phyloP scores from a whole-genome alignment of 768 basidiomycete species.

The Neoboletus magnificus region DNA sequence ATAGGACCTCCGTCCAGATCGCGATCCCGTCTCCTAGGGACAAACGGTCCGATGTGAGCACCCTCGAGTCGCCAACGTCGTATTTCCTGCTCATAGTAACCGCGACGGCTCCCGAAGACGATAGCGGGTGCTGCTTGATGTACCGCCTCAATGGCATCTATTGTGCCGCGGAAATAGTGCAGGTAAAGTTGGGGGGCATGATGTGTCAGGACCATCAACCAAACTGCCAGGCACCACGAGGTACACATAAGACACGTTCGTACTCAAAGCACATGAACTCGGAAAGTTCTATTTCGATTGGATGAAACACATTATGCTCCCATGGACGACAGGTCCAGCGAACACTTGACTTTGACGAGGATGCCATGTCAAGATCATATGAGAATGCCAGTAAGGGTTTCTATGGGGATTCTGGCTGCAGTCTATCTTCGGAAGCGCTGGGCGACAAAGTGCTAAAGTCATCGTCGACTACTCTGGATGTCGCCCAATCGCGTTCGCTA shows the following conservation, averaged over 20 bases:
- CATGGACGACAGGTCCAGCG: not conserved
- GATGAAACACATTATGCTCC: not conserved
- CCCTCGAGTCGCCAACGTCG: not conserved
- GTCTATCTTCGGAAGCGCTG: not conserved
- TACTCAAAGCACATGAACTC: not conserved
- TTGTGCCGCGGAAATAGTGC: not conserved
- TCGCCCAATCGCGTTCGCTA: not conserved
- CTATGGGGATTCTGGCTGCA: not conserved
- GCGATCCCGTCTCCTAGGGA: not conserved
- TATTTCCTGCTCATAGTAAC: not conserved
- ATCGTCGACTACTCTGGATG: too few relatives aligned
- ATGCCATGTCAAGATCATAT: not conserved
- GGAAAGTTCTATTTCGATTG: not conserved
- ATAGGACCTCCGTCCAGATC: not conserved
- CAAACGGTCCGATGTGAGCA: not conserved
- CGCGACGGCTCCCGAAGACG: not conserved
- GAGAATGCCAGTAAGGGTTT: not conserved
- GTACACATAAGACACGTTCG: conserved; percentile 10
- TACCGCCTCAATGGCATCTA: too few relatives aligned
- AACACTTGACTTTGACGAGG: not conserved
- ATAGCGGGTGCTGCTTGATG: too few relatives aligned
- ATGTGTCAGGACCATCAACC: not conserved
- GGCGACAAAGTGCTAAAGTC: not conserved
- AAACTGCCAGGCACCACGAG: not conserved
- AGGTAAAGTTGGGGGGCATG: not conserved